These are phyloP conservation scores for Globisporangium nagaii DNA, from an alignment of 352 stramenopile genomes.

Conservation along the genomic window DNA sequence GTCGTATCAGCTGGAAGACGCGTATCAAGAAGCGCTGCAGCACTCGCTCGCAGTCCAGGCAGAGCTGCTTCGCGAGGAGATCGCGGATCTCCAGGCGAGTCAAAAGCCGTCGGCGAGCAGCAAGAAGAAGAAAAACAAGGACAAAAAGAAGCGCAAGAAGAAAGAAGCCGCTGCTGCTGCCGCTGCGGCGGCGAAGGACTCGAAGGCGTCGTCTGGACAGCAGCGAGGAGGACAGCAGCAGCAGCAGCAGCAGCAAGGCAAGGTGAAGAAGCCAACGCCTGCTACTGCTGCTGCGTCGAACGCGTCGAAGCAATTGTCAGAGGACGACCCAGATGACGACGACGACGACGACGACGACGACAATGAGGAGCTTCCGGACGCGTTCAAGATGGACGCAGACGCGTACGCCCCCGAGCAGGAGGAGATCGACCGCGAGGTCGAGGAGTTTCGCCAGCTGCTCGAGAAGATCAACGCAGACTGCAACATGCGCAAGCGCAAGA, in stretches of 20 bases:
- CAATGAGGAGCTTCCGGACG: conserved; percentile 6
- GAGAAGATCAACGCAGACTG: conserved; percentile 67
- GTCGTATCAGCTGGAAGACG: conserved; percentile 48
- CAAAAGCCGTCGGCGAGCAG: conserved; percentile 43
- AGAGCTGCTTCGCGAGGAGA: conserved; percentile 66
- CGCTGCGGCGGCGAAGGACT: conserved; percentile 9
- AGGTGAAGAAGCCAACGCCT: conserved; percentile 7
- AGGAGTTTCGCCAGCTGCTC: conserved; percentile 63
- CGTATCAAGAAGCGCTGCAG: conserved; percentile 72
- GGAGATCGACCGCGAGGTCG: conserved; percentile 69
- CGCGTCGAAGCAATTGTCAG: conserved; percentile 3
- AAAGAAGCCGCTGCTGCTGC: conserved; percentile 14
- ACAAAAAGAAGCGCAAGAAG: conserved; percentile 71
- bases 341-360: conserved; percentile 1
- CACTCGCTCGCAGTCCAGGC: conserved; percentile 71
- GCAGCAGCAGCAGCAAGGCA: background rate
- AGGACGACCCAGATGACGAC: conserved; percentile 5
- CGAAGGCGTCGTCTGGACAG: conserved; percentile 20
- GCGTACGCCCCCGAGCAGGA: conserved; percentile 32
- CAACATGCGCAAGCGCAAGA: conserved; percentile 45
- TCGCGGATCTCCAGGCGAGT: conserved; percentile 58
- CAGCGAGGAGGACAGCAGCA: background rate
- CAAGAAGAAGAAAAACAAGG: conserved; percentile 78
- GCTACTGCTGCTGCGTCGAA: background rate
- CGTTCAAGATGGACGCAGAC: conserved; percentile 12